Evolutionary conservation across 179 eudicot species (phyloP), one percentile per base, ranked within the genome.

Genomic region (Carnegiea gigantea): DNA sequence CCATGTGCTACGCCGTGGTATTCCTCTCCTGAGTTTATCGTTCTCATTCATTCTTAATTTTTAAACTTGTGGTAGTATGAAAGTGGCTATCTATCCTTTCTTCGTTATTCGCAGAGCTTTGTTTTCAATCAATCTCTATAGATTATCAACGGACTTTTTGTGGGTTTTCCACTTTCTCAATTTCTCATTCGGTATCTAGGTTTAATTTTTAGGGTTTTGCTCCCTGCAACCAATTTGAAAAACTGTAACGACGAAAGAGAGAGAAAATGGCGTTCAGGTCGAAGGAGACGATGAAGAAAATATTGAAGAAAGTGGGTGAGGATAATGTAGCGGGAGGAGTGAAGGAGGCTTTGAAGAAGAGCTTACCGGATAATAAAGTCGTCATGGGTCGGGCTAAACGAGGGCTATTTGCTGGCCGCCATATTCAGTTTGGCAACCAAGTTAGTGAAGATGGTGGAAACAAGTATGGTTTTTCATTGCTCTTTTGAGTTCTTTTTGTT

Each of bases 371-470:
- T 67, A 81, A 79, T 75, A 94, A 90, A 79, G 89, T 94, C 21
- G 91, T 96, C n/a, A 96, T 96, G 99, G 95, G 95, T 28, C 89
- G 99, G 12, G 99, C 99, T 64, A 89, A 96, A 64, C 93, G 99
- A 1, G 99, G 99, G 54, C 87, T 96, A 80, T 96, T 83, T 71
- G 99, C 96, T 26, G 99, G 99, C 75, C 93, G 95, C 40, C 99
- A 94, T 85, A 96, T 96, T 87, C 98, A 94, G 88, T 96, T 80
- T 64, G 99, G 99, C 53, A 94, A 92, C 78, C 88, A 81, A 46
- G 86, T 96, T 80, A 94, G 99, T 80, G 97, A 96, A 84, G 95
- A 94, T 79, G 99, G 99, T 21, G 97, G 97, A 68, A 96, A 96
- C 85, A 94, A 90, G 99, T 96, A 75, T 46, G 93, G 70, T 36